phyloP scores from a whole-genome alignment of 2,329 filamentous ascomycete genomes.

The Aspergillus quadrilineatus region DNA sequence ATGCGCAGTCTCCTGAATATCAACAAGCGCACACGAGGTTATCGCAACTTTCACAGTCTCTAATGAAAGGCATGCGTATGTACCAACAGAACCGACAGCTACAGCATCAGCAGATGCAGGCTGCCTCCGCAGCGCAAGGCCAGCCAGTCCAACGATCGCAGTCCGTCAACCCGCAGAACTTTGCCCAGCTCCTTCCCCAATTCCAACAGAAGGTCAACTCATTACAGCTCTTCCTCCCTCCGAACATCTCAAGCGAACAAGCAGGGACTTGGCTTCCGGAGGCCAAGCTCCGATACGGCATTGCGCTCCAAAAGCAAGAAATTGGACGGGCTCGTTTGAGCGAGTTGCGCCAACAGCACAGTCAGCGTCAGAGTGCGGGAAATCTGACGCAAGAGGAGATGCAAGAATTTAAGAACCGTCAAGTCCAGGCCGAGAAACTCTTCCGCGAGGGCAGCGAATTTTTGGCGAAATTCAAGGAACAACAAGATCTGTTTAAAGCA shows the following conservation, averaged over 20 bases:
- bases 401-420: conserved; percentile 44
- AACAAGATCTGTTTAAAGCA: conserved; percentile 46
- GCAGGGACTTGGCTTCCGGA: conserved; percentile 48
- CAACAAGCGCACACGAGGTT: conserved; percentile 52
- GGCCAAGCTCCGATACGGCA: conserved; percentile 48
- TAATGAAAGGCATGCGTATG: conserved; percentile 53
- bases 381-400: conserved; percentile 45
- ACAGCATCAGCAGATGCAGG: conserved; percentile 32
- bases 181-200: conserved; percentile 45
- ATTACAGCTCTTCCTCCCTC: conserved; percentile 47
- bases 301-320: conserved; percentile 50
- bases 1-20: conserved; percentile 51
- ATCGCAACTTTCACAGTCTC: conserved; percentile 49
- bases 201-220: conserved; percentile 48
- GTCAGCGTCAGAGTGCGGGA: conserved; percentile 39
- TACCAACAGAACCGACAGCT: conserved; percentile 45
- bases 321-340: conserved; percentile 44
- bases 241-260: conserved; percentile 45
- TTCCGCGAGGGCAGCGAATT: conserved; percentile 48
- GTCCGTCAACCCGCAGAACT: conserved; percentile 39
- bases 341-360: conserved; percentile 42
- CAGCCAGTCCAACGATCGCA: conserved; percentile 33
- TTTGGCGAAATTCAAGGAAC: conserved; percentile 49
- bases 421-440: conserved; percentile 41
- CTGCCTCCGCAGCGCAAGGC: conserved; percentile 18